Conservation (phyloP, 768 basidiomycete species). For the Mycena sanguinolenta region DNA sequence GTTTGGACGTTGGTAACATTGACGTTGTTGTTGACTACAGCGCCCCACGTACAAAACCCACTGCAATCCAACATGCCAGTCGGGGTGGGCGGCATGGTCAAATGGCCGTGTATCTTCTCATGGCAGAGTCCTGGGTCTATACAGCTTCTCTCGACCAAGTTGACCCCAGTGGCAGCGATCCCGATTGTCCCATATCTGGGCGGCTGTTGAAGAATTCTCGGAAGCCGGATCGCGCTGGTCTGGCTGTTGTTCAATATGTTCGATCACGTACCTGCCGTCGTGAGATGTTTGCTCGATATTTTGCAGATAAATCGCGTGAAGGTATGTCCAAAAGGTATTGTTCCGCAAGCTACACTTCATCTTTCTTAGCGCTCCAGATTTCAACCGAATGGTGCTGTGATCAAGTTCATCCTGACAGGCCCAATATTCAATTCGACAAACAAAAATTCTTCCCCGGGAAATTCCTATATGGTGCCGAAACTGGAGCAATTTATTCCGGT, state of each 20-base stretch:
- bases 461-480: background rate
- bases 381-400: conserved; percentile 11
- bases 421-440: background rate
- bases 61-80: background rate
- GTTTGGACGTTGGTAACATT: conserved; percentile 1
- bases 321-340: no score
- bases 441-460: background rate
- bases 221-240: conserved; percentile 2
- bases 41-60: background rate
- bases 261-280: conserved; percentile 9
- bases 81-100: background rate
- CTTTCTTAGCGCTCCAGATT: background rate
- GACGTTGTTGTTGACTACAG: conserved; percentile 9
- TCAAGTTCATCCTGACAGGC: background rate
- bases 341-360: background rate
- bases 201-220: background rate
- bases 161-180: background rate
- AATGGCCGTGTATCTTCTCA: conserved; percentile 6
- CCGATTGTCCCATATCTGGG: background rate
- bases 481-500: background rate
- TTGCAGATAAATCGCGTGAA: background rate
- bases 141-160: background rate
- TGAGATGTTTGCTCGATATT: background rate
- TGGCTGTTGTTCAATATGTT: conserved; percentile 14
- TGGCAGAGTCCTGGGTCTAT: conserved; percentile 20